Evolutionary conservation across 2,329 filamentous ascomycete species (phyloP).

Genomic region (Arthrobotrys entomopaga): DNA sequence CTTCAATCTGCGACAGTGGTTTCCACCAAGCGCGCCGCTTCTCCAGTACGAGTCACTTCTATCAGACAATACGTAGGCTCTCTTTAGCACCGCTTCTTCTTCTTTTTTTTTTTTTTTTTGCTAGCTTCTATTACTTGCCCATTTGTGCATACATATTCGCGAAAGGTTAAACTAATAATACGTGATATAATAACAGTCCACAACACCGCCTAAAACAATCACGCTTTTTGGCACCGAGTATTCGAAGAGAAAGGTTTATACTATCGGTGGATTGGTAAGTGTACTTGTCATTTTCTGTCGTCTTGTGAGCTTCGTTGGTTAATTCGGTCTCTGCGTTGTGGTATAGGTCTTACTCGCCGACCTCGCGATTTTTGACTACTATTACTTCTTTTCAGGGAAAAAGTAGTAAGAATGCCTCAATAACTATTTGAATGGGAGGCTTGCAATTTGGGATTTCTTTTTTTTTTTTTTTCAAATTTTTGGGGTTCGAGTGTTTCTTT

Average conservation of each 20-base stretch:
- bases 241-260: slow-evolving; percentile 39
- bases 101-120: neutral
- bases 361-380: slow-evolving; percentile 41
- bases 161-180: too few species aligned
- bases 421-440: too few species aligned
- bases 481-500: too few species aligned
- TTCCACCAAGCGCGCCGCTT: slow-evolving; percentile 5
- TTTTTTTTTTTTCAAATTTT: too few species aligned
- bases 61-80: slow-evolving; percentile 28
- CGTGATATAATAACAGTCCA: neutral
- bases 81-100: neutral
- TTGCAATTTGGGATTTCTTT: too few species aligned
- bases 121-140: neutral
- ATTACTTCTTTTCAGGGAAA: slow-evolving; percentile 29
- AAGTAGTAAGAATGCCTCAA: too few species aligned
- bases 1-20: slow-evolving; percentile 7
- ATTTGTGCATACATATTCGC: too few species aligned
- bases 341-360: slow-evolving; percentile 31
- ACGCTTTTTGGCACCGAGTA: slow-evolving; percentile 39
- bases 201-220: slow-evolving; percentile 22
- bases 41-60: neutral
- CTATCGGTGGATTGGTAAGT: slow-evolving; percentile 38
- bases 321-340: neutral
- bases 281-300: neutral
- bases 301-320: too few species aligned